These are phyloP conservation scores for Vitis amurensis DNA, from an alignment of 164 flowering plant species.

Conservation along the genomic window DNA sequence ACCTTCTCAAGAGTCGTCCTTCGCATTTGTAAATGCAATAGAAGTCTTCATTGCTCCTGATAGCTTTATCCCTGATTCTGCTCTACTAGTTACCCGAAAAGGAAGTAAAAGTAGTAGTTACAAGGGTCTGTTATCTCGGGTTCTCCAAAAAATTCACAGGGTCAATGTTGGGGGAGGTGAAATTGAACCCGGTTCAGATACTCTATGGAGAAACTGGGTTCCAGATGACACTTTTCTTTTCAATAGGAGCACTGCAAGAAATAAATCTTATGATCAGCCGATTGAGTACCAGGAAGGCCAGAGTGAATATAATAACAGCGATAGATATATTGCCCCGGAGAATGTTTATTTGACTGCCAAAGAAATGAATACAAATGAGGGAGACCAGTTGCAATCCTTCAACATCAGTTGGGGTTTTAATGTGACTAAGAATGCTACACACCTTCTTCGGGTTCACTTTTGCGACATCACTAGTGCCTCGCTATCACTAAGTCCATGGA, in stretches of 20 bases:
- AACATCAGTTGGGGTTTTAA: slow-evolving; percentile 1
- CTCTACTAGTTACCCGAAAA: neutral
- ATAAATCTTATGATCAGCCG: no score
- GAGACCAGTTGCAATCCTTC: no score
- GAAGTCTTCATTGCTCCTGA: slow-evolving; percentile 9
- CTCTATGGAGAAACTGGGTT: slow-evolving; percentile 17
- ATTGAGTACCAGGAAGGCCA: no score
- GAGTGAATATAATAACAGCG: no score
- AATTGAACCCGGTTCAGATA: neutral
- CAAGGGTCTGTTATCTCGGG: neutral
- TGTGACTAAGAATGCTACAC: neutral
- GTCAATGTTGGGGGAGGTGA: slow-evolving; percentile 12
- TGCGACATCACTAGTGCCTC: neutral
- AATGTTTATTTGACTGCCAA: neutral
- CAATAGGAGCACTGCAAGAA: no score
- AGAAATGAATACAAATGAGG: neutral
- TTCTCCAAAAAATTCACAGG: slow-evolving; percentile 10
- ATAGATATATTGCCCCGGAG: neutral
- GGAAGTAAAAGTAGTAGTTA: neutral
- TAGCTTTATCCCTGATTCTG: neutral
- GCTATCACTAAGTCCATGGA: neutral
- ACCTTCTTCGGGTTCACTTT: slow-evolving; percentile 14
- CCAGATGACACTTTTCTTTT: neutral
- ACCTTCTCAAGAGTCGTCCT: slow-evolving; percentile 5
- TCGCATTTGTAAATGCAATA: slow-evolving; percentile 14